phyloP scores from a whole-genome alignment of 1,284 basidiomycete species.

The Pterulicium gracile region DNA sequence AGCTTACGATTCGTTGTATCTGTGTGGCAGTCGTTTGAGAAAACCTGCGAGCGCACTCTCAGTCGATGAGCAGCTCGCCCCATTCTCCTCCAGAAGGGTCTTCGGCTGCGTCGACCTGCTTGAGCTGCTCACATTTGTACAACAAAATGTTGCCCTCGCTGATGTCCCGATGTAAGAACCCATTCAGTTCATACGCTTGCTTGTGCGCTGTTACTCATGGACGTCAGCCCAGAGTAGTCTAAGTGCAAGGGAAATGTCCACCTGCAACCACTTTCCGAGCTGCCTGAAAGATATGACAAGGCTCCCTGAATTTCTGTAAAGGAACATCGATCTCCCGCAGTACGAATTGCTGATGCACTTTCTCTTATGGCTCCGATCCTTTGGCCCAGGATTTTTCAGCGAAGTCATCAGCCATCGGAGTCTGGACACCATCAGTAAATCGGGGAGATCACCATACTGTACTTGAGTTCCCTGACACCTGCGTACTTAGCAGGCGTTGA shows the following conservation, averaged over 20 bases:
- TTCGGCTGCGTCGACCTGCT: background rate
- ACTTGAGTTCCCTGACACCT: too few species aligned
- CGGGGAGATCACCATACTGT: too few species aligned
- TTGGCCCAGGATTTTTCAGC: too few species aligned
- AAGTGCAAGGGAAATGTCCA: background rate
- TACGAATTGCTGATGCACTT: background rate
- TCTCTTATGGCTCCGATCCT: too few species aligned
- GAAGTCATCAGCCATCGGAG: too few species aligned
- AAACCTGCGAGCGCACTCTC: background rate
- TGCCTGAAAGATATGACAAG: background rate
- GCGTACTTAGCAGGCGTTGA: too few species aligned
- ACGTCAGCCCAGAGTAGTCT: background rate
- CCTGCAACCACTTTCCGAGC: background rate
- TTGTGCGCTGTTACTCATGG: background rate
- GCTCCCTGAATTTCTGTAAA: background rate
- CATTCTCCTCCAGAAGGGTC: background rate
- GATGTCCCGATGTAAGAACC: background rate
- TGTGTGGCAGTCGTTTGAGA: background rate
- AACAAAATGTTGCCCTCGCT: background rate
- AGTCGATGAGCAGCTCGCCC: background rate
- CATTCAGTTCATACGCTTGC: background rate
- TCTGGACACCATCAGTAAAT: too few species aligned
- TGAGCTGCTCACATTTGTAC: too few species aligned
- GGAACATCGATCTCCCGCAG: background rate
- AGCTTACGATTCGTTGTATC: background rate